Percentiles rank a stretch among this genome's conserved stretches.
These are phyloP conservation scores for Cladosporium sp. DNA, from an alignment of 2,329 filamentous ascomycete genomes.

Conservation along the genomic window DNA sequence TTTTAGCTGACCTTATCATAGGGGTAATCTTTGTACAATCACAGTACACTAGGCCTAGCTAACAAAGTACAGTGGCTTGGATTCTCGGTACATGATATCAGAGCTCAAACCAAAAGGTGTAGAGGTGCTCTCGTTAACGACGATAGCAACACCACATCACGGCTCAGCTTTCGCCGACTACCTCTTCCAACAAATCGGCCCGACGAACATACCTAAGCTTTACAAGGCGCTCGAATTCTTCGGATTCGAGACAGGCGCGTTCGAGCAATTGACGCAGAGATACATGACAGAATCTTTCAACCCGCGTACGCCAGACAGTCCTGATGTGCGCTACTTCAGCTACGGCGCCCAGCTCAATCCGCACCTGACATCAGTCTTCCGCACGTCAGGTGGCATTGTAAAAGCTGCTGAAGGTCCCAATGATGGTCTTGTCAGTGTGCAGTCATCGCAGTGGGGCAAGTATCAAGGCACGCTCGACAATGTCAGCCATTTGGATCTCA, in stretches of 20 bases:
- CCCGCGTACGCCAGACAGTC: constrained; percentile 56
- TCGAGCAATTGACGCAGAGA: constrained; percentile 59
- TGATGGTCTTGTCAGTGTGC: constrained; percentile 64
- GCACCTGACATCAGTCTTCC: constrained; percentile 57
- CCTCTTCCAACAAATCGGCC: constrained; percentile 58
- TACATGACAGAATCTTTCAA: constrained; percentile 63
- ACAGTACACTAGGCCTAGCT: constrained; percentile 5
- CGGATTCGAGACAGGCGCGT: constrained; percentile 59
- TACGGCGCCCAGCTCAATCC: constrained; percentile 62
- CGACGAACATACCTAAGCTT: constrained; percentile 53
- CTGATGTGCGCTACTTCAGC: constrained; percentile 61
- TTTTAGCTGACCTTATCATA: constrained; percentile 24
- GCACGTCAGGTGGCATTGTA: constrained; percentile 57
- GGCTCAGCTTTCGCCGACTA: constrained; percentile 64
- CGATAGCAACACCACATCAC: constrained; percentile 62
- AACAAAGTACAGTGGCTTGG: constrained; percentile 53
- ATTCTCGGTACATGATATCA: constrained; percentile 65
- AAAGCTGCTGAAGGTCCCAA: constrained; percentile 58
- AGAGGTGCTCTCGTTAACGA: constrained; percentile 70
- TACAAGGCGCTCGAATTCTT: constrained; percentile 58
- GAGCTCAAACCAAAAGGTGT: constrained; percentile 62
- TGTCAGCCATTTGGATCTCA: constrained; percentile 64
- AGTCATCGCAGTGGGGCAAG: constrained; percentile 60
- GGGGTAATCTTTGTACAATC: constrained; percentile 37
- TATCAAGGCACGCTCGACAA: constrained; percentile 65